A percentile compares a stretch with the other conserved stretches of the same genome.
phyloP scores from a whole-genome alignment of 495 filamentous ascomycete genomes.

The Talaromyces trachyspermus region DNA sequence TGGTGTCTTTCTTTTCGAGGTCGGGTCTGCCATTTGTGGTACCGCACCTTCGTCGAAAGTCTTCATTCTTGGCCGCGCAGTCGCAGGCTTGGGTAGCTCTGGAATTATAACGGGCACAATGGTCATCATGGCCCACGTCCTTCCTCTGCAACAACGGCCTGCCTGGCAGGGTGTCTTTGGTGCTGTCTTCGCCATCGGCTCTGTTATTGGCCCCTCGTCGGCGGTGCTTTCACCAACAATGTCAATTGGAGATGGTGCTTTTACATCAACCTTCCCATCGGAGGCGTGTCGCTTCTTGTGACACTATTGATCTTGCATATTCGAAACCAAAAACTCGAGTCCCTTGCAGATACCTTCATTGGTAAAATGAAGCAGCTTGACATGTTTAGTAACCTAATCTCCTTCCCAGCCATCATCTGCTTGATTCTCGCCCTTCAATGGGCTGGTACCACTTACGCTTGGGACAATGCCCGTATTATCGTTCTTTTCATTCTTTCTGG shows the following conservation, averaged over 20 bases:
- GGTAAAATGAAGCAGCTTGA: too few relatives aligned
- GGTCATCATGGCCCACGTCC: constrained; percentile 70
- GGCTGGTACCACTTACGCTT: too few relatives aligned
- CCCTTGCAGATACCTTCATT: constrained; percentile 36
- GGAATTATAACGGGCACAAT: constrained; percentile 76
- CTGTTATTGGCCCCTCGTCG: constrained; percentile 68
- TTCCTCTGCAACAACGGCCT: constrained; percentile 64
- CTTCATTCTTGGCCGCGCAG: constrained; percentile 70
- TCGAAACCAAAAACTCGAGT: constrained; percentile 17
- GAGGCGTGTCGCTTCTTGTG: constrained; percentile 28
- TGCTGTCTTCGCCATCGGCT: constrained; percentile 68
- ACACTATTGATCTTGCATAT: constrained; percentile 19
- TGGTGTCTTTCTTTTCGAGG: constrained; percentile 54
- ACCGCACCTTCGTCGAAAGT: constrained; percentile 58
- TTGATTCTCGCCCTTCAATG: too few relatives aligned
- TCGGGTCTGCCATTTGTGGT: constrained; percentile 60
- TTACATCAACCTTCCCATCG: constrained; percentile 42
- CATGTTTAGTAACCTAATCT: too few relatives aligned
- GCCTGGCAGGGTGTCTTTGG: constrained; percentile 61
- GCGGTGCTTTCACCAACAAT: constrained; percentile 64
- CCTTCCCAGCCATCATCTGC: too few relatives aligned
- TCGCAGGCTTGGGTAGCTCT: constrained; percentile 68
- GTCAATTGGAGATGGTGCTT: constrained; percentile 18
- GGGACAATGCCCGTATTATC: too few relatives aligned
- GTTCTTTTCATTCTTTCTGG: constrained; percentile 30